These are phyloP conservation scores for Heritiera littoralis DNA, from an alignment of 345 rosid genomes.

Conservation along the genomic window DNA sequence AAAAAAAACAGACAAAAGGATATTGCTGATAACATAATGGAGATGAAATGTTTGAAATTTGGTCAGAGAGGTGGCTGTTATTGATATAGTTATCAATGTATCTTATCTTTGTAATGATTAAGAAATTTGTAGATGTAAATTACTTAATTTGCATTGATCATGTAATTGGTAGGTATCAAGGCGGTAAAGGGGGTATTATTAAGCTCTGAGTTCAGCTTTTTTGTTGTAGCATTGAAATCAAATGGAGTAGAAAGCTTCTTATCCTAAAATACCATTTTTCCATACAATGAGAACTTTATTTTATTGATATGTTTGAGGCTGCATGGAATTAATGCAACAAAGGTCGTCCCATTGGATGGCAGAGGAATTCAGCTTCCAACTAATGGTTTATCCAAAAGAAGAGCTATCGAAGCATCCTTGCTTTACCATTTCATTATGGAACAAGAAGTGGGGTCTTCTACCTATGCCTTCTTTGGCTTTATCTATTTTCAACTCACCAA, in stretches of 20 bases:
- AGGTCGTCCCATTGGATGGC: background rate
- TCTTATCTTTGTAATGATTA: conserved; percentile 1
- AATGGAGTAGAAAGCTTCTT: background rate
- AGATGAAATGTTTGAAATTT: background rate
- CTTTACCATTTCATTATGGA: too few relatives aligned
- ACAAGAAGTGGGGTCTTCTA: too few relatives aligned
- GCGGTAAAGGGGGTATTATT: background rate
- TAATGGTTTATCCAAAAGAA: background rate
- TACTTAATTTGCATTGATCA: background rate
- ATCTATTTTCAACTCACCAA: too few relatives aligned
- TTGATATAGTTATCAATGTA: background rate
- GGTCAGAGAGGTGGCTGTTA: conserved; percentile 1
- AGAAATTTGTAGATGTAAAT: background rate
- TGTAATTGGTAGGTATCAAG: background rate
- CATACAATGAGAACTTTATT: background rate
- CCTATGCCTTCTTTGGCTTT: too few relatives aligned
- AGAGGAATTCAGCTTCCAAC: background rate
- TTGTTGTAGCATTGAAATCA: background rate
- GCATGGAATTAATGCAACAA: background rate
- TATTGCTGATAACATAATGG: background rate
- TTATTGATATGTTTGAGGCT: background rate
- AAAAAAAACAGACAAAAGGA: too few relatives aligned
- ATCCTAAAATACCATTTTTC: background rate
- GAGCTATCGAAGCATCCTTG: background rate
- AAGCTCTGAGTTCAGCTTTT: background rate